Evolutionary conservation across 1,139 yeast genomes (phyloP).

Genomic region (Lodderomyces elongisporus): DNA sequence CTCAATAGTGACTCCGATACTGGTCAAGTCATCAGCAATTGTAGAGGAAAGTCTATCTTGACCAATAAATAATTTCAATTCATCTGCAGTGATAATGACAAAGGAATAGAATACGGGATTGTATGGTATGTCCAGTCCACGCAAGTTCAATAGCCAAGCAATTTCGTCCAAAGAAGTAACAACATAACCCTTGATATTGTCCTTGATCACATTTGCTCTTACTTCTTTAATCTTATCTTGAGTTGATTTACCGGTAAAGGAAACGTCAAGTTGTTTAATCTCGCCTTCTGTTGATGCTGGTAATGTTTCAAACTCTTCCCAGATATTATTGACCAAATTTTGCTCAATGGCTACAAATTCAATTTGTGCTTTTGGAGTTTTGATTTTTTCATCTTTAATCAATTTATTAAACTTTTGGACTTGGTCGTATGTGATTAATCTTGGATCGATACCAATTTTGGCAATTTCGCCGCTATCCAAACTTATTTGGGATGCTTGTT

Average conservation of each 20-base stretch:
- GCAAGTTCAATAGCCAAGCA: conserved; percentile 85
- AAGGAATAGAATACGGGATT: conserved; percentile 91
- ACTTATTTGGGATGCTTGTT: conserved; percentile 53
- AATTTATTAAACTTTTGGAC: conserved; percentile 23
- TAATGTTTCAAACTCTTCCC: conserved; percentile 51
- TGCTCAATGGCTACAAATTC: conserved; percentile 59
- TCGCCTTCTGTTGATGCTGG: conserved; percentile 41
- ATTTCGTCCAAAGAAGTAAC: conserved; percentile 77
- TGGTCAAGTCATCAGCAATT: conserved; percentile 28
- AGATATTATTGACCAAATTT: conserved; percentile 72
- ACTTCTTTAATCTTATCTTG: conserved; percentile 43
- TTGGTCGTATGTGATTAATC: conserved; percentile 51
- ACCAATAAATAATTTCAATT: conserved; percentile 50
- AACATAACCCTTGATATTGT: conserved; percentile 42
- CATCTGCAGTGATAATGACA: conserved; percentile 51
- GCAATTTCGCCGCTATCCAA: conserved; percentile 39
- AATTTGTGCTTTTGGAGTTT: conserved; percentile 37
- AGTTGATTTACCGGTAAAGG: conserved; percentile 47
- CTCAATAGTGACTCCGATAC: conserved; percentile 42
- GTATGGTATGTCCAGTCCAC: conserved; percentile 74
- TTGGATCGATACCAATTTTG: conserved; percentile 53
- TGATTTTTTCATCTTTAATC: conserved; percentile 17
- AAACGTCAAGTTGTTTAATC: conserved; percentile 39
- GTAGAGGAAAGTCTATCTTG: conserved; percentile 25
- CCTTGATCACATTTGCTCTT: conserved; percentile 35